These are phyloP conservation scores for Pythium volutum DNA, from an alignment of 352 stramenopile species.

Conservation along the genomic window DNA sequence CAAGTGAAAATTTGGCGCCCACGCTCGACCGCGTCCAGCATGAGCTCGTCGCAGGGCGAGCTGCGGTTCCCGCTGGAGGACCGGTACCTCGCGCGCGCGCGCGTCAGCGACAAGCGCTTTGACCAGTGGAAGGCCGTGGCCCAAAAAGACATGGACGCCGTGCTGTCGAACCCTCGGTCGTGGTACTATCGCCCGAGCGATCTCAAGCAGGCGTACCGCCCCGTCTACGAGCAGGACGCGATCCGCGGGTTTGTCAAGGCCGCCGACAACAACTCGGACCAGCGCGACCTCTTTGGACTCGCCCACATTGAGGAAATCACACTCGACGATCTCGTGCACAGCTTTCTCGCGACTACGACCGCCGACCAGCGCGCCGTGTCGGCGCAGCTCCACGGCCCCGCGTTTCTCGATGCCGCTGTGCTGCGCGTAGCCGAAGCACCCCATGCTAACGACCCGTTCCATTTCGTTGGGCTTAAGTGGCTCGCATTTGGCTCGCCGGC, in stretches of 20 bases:
- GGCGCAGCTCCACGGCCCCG: constrained; percentile 28
- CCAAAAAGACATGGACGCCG: constrained; percentile 21
- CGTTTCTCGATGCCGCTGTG: constrained; percentile 21
- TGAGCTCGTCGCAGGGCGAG: constrained; percentile 22
- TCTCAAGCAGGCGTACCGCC: constrained; percentile 24
- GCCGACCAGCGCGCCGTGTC: constrained; percentile 25
- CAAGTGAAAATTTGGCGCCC: constrained; percentile 22
- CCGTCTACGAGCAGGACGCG: constrained; percentile 29
- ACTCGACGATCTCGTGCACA: constrained; percentile 29
- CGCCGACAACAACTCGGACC: constrained; percentile 6
- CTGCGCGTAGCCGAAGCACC: constrained; percentile 16
- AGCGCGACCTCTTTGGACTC: constrained; percentile 23
- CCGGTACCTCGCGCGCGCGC: constrained; percentile 22
- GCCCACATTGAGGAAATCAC: constrained; percentile 20
- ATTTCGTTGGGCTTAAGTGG: constrained; percentile 32
- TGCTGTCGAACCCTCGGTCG: constrained; percentile 24
- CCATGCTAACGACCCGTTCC: constrained; percentile 21
- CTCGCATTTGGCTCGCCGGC: constrained; percentile 24
- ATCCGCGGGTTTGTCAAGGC: constrained; percentile 23
- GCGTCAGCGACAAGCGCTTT: constrained; percentile 25
- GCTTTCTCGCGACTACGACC: constrained; percentile 26
- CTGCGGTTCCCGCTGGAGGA: constrained; percentile 26
- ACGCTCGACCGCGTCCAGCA: constrained; percentile 22
- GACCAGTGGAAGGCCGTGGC: constrained; percentile 25
- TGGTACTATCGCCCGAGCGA: constrained; percentile 31